Evolutionary conservation across 495 filamentous ascomycete species (phyloP).

Genomic region (Tetracladium marchalianum): DNA sequence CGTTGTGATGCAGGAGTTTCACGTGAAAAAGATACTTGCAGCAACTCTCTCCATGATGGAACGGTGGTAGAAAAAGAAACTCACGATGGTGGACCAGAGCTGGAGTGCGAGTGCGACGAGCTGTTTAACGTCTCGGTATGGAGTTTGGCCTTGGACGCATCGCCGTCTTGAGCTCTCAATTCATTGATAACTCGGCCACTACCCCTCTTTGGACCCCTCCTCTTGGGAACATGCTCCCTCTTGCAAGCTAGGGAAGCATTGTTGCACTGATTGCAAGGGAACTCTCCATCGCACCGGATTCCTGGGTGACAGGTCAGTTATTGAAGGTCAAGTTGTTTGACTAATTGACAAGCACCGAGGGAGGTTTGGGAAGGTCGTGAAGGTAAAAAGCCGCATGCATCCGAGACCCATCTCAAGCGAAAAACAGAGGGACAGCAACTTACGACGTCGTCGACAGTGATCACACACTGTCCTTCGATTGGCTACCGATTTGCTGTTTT

Average conservation of each 20-base stretch:
- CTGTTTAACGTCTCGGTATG: constrained; percentile 2
- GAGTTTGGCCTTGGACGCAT: background rate
- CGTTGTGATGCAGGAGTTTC: too few species aligned
- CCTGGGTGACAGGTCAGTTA: constrained; percentile 15
- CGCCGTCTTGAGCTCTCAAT: constrained; percentile 17
- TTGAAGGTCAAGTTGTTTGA: background rate
- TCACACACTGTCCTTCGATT: constrained; percentile 22
- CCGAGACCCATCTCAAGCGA: too few species aligned
- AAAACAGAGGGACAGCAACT: constrained; percentile 3
- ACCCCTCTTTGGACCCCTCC: constrained; percentile 26
- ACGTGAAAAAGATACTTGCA: background rate
- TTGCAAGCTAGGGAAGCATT: constrained; percentile 23
- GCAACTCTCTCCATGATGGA: background rate
- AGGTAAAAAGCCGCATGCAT: too few species aligned
- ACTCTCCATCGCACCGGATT: constrained; percentile 25
- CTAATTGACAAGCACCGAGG: background rate
- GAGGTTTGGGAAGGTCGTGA: background rate
- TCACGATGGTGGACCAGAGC: constrained; percentile 13
- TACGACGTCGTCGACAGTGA: constrained; percentile 24
- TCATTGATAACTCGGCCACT: constrained; percentile 26
- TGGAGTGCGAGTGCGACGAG: constrained; percentile 6
- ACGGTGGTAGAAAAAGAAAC: background rate
- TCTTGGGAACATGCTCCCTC: constrained; percentile 27
- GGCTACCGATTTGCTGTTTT: constrained; percentile 9
- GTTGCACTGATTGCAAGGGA: constrained; percentile 24